phyloP scores from a whole-genome alignment of 2,329 filamentous ascomycete species.

The Colletotrichum tropicicola region DNA sequence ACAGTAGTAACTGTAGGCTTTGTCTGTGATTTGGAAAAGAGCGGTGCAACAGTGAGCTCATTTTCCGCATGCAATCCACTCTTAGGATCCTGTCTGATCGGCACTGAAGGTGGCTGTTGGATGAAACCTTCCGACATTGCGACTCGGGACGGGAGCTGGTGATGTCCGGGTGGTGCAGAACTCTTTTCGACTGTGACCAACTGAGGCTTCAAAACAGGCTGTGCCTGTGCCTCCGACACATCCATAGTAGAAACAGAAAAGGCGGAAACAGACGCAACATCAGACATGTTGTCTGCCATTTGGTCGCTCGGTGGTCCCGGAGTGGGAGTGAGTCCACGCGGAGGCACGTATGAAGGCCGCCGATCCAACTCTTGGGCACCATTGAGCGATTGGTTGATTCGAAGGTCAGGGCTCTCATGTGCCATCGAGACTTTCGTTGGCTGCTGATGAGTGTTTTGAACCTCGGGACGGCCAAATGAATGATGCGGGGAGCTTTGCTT shows the following conservation, averaged over 20 bases:
- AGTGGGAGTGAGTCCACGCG: background rate
- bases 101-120: background rate
- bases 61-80: background rate
- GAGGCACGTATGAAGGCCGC: background rate
- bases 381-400: no score
- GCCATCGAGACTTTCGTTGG: no score
- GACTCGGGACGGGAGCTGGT: background rate
- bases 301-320: background rate
- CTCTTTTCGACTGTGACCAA: slow-evolving; percentile 27
- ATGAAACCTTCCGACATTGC: background rate
- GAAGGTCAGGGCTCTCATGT: no score
- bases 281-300: slow-evolving; percentile 7
- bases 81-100: background rate
- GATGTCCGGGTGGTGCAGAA: background rate
- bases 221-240: slow-evolving; percentile 33
- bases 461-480: background rate
- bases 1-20: background rate
- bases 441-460: background rate
- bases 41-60: slow-evolving; percentile 4
- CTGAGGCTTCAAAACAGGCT: slow-evolving; percentile 33
- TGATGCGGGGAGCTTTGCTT: background rate
- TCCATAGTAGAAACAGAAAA: slow-evolving; percentile 35
- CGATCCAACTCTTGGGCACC: background rate
- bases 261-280: slow-evolving; percentile 33
- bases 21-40: slow-evolving; percentile 12